Percentiles rank a stretch among this genome's conserved stretches.
phyloP scores from a whole-genome alignment of 1,284 basidiomycete species.

The Cryptococcus depauperatus region DNA sequence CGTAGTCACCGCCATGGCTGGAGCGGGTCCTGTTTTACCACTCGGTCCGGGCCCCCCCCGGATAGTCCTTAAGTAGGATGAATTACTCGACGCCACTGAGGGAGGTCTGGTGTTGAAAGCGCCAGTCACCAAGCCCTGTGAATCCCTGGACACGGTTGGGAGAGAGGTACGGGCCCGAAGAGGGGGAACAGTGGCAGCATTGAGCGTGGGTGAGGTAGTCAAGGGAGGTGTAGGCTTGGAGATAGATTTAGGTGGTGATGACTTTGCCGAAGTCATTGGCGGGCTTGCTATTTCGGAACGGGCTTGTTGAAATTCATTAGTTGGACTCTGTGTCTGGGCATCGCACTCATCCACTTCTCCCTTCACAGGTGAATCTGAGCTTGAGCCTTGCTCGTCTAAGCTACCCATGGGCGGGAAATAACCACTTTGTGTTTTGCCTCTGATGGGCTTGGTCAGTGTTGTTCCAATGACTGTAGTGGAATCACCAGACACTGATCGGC shows the following conservation, averaged over 20 bases:
- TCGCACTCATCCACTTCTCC: not conserved
- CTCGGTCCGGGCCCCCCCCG: slow-evolving; percentile 16
- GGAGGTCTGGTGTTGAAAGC: slow-evolving; percentile 17
- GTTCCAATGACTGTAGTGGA: not conserved
- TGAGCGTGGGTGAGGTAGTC: not conserved
- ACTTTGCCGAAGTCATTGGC: not conserved
- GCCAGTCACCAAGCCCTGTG: not conserved
- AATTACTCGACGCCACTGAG: slow-evolving; percentile 18
- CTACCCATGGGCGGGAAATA: slow-evolving; percentile 13
- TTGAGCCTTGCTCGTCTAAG: not conserved
- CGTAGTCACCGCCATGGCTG: slow-evolving; percentile 30
- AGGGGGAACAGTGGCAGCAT: not conserved
- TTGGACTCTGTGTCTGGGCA: not conserved
- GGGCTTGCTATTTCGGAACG: not conserved
- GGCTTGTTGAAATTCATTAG: too few relatives aligned
- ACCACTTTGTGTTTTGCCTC: slow-evolving; percentile 6
- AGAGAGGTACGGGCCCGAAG: not conserved
- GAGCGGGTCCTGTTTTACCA: slow-evolving; percentile 12
- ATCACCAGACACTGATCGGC: not conserved
- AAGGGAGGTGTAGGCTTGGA: slow-evolving; percentile 1
- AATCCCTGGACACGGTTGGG: slow-evolving; percentile 3
- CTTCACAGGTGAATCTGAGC: slow-evolving; percentile 5
- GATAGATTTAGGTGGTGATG: slow-evolving; percentile 1
- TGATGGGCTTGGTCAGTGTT: not conserved
- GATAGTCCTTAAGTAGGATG: slow-evolving; percentile 20